Evolutionary conservation across 1,284 basidiomycete species (phyloP).

Genomic region (Ceratobasidium sp.): DNA sequence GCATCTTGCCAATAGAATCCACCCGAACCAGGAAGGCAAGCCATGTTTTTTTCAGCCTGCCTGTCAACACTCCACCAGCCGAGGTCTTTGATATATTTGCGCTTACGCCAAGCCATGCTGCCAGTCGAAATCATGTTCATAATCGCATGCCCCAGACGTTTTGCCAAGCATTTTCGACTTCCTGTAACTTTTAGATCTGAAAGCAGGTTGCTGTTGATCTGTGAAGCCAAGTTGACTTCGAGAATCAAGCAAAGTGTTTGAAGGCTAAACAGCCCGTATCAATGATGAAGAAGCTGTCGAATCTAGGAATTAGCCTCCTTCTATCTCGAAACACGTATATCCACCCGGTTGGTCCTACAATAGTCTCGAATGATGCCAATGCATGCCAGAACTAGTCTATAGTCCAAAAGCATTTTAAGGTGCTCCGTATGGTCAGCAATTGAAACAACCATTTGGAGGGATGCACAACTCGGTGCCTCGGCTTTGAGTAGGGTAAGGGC

Average conservation of each 20-base stretch:
- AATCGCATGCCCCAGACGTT: neutral
- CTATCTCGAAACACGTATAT: neutral
- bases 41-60: neutral
- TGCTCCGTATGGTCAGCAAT: neutral
- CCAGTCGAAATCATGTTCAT: neutral
- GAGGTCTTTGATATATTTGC: neutral
- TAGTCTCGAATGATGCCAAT: neutral
- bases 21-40: neutral
- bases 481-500: neutral
- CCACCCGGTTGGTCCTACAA: neutral
- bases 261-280: neutral
- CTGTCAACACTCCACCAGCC: neutral
- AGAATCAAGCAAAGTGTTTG: neutral
- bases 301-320: neutral
- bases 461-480: neutral
- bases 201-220: neutral
- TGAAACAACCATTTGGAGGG: neutral
- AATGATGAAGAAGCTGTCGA: neutral
- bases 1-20: neutral
- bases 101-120: neutral
- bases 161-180: neutral
- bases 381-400: neutral
- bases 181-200: neutral
- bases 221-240: neutral
- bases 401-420: neutral